Evolutionary conservation across 2,329 filamentous ascomycete genomes (phyloP).

Genomic region (Fusarium penzigii): DNA sequence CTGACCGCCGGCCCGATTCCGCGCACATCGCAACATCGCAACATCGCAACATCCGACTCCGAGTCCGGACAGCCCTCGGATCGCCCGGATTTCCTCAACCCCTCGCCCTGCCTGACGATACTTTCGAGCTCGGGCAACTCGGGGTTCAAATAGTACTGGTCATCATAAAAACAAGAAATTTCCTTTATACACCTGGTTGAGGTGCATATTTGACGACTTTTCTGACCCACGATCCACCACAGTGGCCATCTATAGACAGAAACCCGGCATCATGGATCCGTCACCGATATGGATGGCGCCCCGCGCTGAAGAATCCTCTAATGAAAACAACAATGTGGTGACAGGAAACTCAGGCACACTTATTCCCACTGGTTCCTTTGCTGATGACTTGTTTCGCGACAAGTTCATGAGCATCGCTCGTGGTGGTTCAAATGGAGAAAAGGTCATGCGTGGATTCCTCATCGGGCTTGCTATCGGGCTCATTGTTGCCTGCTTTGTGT

Average conservation of each 20-base stretch:
- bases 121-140: constrained; percentile 2
- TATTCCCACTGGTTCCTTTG: constrained; percentile 17
- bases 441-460: constrained; percentile 36
- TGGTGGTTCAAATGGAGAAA: constrained; percentile 33
- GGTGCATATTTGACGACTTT: background rate
- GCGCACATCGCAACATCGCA: constrained; percentile 3
- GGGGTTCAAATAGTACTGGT: constrained; percentile 1
- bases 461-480: constrained; percentile 36
- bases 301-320: constrained; percentile 26
- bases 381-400: constrained; percentile 28
- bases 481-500: constrained; percentile 33
- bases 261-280: constrained; percentile 12
- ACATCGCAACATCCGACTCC: constrained; percentile 9
- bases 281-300: constrained; percentile 14
- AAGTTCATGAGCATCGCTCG: constrained; percentile 31
- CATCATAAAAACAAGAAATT: background rate
- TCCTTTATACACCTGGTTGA: background rate
- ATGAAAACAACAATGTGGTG: constrained; percentile 16
- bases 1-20: constrained; percentile 8
- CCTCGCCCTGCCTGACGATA: constrained; percentile 5
- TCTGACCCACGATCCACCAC: background rate
- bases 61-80: constrained; percentile 19
- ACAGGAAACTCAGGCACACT: constrained; percentile 12
- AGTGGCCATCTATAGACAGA: background rate
- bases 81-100: constrained; percentile 23